A percentile compares a stretch with the other conserved stretches of the same genome.
These are phyloP conservation scores for Naegleria fowleri DNA, from an alignment of 208 protist genomes.

Conservation along the genomic window DNA sequence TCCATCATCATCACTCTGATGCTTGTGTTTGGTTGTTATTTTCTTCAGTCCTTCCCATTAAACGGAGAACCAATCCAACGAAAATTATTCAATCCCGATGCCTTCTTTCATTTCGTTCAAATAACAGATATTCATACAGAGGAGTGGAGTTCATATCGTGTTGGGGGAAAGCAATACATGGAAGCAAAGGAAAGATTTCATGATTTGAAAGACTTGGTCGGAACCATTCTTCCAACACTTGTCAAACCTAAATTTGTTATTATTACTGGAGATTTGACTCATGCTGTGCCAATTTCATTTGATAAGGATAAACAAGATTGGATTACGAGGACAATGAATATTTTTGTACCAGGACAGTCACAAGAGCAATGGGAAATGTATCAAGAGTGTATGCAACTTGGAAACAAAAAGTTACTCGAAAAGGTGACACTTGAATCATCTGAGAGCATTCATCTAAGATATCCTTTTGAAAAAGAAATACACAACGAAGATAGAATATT, in stretches of 20 bases:
- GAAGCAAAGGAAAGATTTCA: background rate
- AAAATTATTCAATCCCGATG: background rate
- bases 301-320: background rate
- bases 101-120: background rate
- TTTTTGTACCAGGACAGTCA: background rate
- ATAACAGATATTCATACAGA: background rate
- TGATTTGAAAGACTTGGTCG: background rate
- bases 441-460: background rate
- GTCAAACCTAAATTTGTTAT: background rate
- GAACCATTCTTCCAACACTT: background rate
- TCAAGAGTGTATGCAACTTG: background rate
- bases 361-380: background rate
- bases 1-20: too few relatives aligned
- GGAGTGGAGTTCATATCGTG: background rate
- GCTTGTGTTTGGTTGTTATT: too few relatives aligned
- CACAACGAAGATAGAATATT: background rate
- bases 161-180: background rate
- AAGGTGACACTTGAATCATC: background rate
- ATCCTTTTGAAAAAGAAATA: background rate
- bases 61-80: background rate
- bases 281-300: background rate
- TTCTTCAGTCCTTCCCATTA: too few relatives aligned
- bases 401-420: background rate
- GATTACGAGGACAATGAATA: background rate
- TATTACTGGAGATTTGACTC: background rate